Percentiles rank a stretch among this genome's conserved stretches.
Conservation (phyloP, 352 stramenopile species). For the Phytophthora aleatoria region DNA sequence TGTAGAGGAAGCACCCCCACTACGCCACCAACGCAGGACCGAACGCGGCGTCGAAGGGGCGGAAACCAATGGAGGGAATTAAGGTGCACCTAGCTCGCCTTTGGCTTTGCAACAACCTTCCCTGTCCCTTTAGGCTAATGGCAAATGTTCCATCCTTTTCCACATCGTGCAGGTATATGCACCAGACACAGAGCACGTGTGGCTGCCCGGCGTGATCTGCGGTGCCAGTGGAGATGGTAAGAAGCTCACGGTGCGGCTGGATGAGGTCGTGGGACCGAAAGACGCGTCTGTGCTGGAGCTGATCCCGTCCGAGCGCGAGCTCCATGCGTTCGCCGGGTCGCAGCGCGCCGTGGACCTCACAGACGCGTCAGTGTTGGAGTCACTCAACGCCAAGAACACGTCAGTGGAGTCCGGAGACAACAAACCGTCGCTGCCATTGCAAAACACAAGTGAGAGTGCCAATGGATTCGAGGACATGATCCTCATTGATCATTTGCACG, state of each 20-base stretch:
- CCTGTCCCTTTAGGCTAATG: constrained; percentile 36
- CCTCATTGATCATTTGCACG: constrained; percentile 85
- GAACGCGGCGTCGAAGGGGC: constrained; percentile 12
- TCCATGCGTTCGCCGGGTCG: constrained; percentile 57
- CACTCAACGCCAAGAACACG: constrained; percentile 66
- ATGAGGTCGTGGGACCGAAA: constrained; percentile 60
- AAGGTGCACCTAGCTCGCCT: constrained; percentile 39
- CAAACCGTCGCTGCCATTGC: constrained; percentile 59
- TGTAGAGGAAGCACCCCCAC: constrained; percentile 3
- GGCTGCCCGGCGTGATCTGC: constrained; percentile 77
- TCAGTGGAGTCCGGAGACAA: constrained; percentile 44
- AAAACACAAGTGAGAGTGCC: constrained; percentile 64
- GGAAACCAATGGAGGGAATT: constrained; percentile 54
- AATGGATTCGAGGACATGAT: constrained; percentile 90
- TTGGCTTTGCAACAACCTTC: constrained; percentile 4
- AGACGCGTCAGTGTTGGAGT: constrained; percentile 57
- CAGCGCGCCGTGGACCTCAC: constrained; percentile 62
- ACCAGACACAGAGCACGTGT: constrained; percentile 78
- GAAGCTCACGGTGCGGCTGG: constrained; percentile 64
- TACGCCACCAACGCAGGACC: background rate
- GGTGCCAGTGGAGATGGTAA: constrained; percentile 48
- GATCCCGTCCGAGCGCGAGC: constrained; percentile 53
- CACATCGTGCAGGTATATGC: constrained; percentile 59
- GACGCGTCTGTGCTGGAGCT: constrained; percentile 46
- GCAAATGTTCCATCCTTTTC: constrained; percentile 9